These are phyloP conservation scores for Cichorium intybus DNA, from an alignment of 140 eudicot genomes.

Conservation along the genomic window DNA sequence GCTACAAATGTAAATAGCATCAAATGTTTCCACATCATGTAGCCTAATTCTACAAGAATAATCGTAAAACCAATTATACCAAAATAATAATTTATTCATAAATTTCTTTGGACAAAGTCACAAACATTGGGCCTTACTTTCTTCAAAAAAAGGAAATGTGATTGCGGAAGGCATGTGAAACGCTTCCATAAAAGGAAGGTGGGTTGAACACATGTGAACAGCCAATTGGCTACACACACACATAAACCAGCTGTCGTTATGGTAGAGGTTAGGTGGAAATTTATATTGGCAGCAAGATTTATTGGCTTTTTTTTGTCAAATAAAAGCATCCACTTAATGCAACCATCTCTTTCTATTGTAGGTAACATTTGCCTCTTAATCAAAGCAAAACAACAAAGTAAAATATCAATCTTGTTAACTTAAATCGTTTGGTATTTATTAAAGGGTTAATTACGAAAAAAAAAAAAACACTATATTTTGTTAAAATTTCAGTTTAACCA, in stretches of 20 bases:
- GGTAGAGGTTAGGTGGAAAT: constrained; percentile 35
- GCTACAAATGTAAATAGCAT: too few relatives aligned
- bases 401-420: too few relatives aligned
- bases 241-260: constrained; percentile 21
- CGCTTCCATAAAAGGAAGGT: constrained; percentile 13
- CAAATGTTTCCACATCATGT: too few relatives aligned
- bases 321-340: not conserved
- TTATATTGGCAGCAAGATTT: constrained; percentile 32
- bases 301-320: constrained; percentile 23
- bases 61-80: not conserved
- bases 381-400: too few relatives aligned
- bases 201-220: constrained; percentile 25
- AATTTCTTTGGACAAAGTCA: too few relatives aligned
- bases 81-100: too few relatives aligned
- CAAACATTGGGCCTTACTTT: not conserved
- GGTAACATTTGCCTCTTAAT: too few relatives aligned
- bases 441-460: too few relatives aligned
- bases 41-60: too few relatives aligned
- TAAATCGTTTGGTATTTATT: too few relatives aligned
- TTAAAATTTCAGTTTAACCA: too few relatives aligned
- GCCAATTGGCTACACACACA: not conserved
- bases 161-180: not conserved
- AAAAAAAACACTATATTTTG: too few relatives aligned
- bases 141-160: not conserved
- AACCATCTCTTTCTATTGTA: not conserved